Base-by-base conservation (phyloP, 2,329 filamentous ascomycete species). In the Aspergillus jensenii region DNA sequence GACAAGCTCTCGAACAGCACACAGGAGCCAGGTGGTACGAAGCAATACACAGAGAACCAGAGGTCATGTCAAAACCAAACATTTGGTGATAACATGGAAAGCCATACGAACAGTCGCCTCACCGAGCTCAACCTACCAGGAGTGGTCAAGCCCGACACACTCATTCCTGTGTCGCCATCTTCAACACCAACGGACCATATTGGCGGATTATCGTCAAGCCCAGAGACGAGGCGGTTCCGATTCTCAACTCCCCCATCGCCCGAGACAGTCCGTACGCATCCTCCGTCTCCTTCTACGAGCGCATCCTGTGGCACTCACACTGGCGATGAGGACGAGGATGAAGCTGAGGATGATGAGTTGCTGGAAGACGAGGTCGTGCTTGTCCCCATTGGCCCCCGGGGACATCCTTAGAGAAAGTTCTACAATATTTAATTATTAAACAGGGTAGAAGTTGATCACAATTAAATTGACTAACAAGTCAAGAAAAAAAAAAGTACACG, bases 291-390 rank as follows among this genome's bases (percentile, higher is more conserved):
- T 8, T 12, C 6, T 41, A 40, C 17, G 44, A 41, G 35, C 9
- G 12, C 33, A 17, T 39, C 3, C 25, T n/a, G 37, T 23, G 48
- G n/a, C 14, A 41, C 39, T 27, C 15, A 23, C 11, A 33, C 21
- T n/a, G 37, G 25, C 1, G 25, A 44, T 19, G 47, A 48, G 23
- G 40, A 55, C 12, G 19, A 35, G 4, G 44, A 51, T 11, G 52
- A 46, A 15, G 25, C 12, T 8, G 44, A 31, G 21, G 44, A 46
- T 46, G 35, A 48, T 6, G 25, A 44, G 17, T 27, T 37, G n/a
- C 40, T 31, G 19, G 40, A 17, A 19, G 57, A 59, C 19, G 53
- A 59, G 35, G 46, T 59, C 27, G 44, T 56, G 12, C 53, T 56
- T 53, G 35, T 59, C 15, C 47, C 47, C 7, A 39, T 41, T 27